Base-by-base conservation (phyloP, 306 rosid species). In the Crotalaria pallida region DNA sequence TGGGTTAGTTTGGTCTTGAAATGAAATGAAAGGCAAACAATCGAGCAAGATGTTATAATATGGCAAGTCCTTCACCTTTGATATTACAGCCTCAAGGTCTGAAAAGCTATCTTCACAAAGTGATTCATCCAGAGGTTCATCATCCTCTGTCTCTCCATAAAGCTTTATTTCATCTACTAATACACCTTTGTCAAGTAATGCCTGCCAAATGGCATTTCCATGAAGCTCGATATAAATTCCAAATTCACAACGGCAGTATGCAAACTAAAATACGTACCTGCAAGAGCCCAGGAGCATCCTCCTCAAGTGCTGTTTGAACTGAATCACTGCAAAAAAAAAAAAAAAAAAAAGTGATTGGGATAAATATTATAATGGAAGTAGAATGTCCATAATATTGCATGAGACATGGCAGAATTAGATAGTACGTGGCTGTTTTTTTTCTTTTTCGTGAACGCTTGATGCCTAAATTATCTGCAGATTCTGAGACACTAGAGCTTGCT, bases 281-380 rank as follows among this genome's bases (percentile, higher is more conserved):
- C 77, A 93, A 79, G 15, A 93, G 98, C 69, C 98, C 98, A 58
- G 98, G 98, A 68, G 94, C 98, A 85, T 90, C 98, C 80, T 93
- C 98, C 80, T 90, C 96, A 41, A 93, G 75, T 18, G 96, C 97
- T 43, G 89, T 81, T 83, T 90, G 73, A 84, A 90, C 60, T 8
- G 96, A 90, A 80, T 90, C 90, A 77, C 98, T 93, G 86, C 80
- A 88, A 71, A 68, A 78, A 78, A 12, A 38, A 33, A 57, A 65
- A 65, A 38, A 18, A 52, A 73, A n/a, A n/a, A n/a, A n/a, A n/a
- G n/a, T n/a, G n/a, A 12, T 33, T 73, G 24, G 22, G 48, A 41
- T 55, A 58, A 63, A 40, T 49, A 18, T 61, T 49, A 68, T 75
- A 70, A 53, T 36, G 44, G 67, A 64, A 61, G 1, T 41, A 77